These are phyloP conservation scores for Talaromyces liani DNA, from an alignment of 495 filamentous ascomycete species.

Conservation along the genomic window DNA sequence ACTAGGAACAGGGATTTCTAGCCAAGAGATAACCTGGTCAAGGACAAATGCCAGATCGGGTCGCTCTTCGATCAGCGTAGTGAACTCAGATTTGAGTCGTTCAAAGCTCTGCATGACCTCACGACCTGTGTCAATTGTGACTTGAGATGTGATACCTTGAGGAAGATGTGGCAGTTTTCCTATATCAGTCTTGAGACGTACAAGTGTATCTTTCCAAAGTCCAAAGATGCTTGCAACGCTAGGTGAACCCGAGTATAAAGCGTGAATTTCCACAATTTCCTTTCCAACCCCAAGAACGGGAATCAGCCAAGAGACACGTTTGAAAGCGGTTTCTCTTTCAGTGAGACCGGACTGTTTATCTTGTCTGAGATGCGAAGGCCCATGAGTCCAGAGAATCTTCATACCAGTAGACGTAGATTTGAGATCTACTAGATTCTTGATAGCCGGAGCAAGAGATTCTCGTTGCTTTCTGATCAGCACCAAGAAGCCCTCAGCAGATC, in stretches of 20 bases:
- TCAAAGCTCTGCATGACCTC: slow-evolving; percentile 22
- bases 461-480: slow-evolving; percentile 63
- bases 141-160: slow-evolving; percentile 39
- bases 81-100: slow-evolving; percentile 37
- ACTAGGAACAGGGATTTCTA: slow-evolving; percentile 12
- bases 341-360: slow-evolving; percentile 14
- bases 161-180: slow-evolving; percentile 48
- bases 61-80: slow-evolving; percentile 31
- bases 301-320: slow-evolving; percentile 40
- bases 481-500: slow-evolving; percentile 76
- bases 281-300: slow-evolving; percentile 38
- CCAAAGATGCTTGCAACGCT: slow-evolving; percentile 37
- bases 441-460: slow-evolving; percentile 35
- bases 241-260: slow-evolving; percentile 47
- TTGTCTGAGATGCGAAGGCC: slow-evolving; percentile 21
- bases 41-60: slow-evolving; percentile 58
- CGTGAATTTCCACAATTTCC: slow-evolving; percentile 49
- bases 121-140: slow-evolving; percentile 37
- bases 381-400: slow-evolving; percentile 34
- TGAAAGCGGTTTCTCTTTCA: slow-evolving; percentile 15
- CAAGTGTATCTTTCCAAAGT: slow-evolving; percentile 43
- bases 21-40: slow-evolving; percentile 49
- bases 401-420: slow-evolving; percentile 30
- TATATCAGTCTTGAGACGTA: slow-evolving; percentile 28
- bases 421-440: slow-evolving; percentile 29